Percentiles rank a stretch among this genome's conserved stretches.
Evolutionary conservation across 169 alveolate species (phyloP).

Genomic region (Besnoitia besnoiti): DNA sequence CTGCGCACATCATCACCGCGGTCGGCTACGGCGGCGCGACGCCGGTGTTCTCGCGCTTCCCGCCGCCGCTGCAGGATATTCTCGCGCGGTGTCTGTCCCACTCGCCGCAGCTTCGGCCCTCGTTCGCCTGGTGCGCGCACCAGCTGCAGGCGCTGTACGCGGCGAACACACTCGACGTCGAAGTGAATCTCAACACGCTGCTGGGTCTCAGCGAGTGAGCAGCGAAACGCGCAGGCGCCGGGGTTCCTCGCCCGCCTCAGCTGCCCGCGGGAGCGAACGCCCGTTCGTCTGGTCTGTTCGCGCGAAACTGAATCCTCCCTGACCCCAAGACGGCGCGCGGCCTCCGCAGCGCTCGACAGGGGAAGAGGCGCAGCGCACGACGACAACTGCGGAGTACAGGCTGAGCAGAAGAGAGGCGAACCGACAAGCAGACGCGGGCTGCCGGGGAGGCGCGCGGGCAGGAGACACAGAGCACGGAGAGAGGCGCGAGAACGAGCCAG

Average conservation of each 20-base stretch:
- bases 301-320: no score
- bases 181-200: conserved; percentile 53
- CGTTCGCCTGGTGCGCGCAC: conserved; percentile 64
- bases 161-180: conserved; percentile 61
- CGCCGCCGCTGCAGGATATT: conserved; percentile 39
- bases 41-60: conserved; percentile 25
- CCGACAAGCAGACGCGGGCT: neutral
- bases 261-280: neutral
- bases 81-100: conserved; percentile 46
- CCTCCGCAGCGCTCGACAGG: neutral
- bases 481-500: neutral
- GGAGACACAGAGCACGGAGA: neutral
- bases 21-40: conserved; percentile 66
- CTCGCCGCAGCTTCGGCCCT: conserved; percentile 46
- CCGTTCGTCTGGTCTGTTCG: neutral
- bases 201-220: conserved; percentile 38
- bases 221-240: neutral
- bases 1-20: conserved; percentile 55
- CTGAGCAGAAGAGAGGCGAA: neutral
- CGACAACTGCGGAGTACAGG: neutral
- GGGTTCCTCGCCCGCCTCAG: neutral
- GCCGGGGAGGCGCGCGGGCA: neutral
- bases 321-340: no score
- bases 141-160: conserved; percentile 61
- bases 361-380: neutral